A percentile compares a stretch with the other conserved stretches of the same genome.
Evolutionary conservation across 768 basidiomycete species (phyloP).

Genomic region (Sporobolomyces phaffii): DNA sequence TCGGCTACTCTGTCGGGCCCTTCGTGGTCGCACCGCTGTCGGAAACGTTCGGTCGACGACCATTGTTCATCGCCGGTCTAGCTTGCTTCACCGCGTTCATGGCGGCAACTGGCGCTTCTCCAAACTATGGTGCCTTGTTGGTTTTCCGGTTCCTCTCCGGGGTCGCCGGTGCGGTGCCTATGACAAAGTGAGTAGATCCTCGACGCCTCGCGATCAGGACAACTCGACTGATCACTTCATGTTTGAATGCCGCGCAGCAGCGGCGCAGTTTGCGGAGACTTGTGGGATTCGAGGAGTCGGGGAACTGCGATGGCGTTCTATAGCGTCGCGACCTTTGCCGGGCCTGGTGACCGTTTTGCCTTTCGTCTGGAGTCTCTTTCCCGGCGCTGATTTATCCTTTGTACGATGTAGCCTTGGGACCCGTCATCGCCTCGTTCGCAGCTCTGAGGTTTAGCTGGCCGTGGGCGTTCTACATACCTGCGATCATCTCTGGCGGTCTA

Average conservation of each 20-base stretch:
- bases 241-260: too few species aligned
- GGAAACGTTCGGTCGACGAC: conserved; percentile 18
- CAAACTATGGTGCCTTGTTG: conserved; percentile 6
- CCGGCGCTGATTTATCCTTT: background rate
- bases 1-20: conserved; percentile 23
- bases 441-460: conserved; percentile 11
- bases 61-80: conserved; percentile 11
- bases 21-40: conserved; percentile 5
- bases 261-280: conserved; percentile 28
- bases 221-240: too few species aligned
- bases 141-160: conserved; percentile 26
- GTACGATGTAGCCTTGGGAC: conserved; percentile 4
- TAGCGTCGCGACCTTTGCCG: conserved; percentile 18
- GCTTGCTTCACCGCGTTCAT: conserved; percentile 15
- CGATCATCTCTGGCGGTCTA: conserved; percentile 47
- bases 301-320: conserved; percentile 26
- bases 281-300: conserved; percentile 14
- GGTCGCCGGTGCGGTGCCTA: conserved; percentile 13
- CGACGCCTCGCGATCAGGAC: too few species aligned
- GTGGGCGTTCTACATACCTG: conserved; percentile 58
- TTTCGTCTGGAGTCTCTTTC: background rate
- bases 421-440: conserved; percentile 16
- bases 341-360: conserved; percentile 7
- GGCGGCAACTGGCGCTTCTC: conserved; percentile 13
- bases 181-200: conserved; percentile 13